Evolutionary conservation across 2,329 filamentous ascomycete genomes (phyloP), one percentile per base, ranked within the genome.

Genomic region (Trichoderma harzianum): DNA sequence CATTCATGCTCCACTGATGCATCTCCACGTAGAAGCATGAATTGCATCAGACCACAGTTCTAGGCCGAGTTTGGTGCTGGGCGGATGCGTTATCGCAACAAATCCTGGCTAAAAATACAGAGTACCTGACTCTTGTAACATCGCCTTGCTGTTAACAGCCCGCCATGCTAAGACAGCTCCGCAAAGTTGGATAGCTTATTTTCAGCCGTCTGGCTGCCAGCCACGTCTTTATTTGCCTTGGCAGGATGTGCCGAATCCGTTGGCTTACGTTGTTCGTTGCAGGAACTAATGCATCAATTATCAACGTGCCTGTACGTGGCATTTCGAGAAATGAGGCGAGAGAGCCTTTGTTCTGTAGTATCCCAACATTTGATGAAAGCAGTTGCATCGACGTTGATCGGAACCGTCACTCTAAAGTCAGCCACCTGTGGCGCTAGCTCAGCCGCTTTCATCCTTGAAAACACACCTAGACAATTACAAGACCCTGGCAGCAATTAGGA

Each of bases 331-430:
- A 69, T 67, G 71, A 16, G 28, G 14, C 28, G 39, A 58, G 72
- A 14, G 36, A 43, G 72, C 53, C 74, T 71, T 69, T 74, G 39
- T 43, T 43, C 39, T 74, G 76, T 30, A 26, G 55, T 18, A 21
- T 10, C n/a, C 47, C 47, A 36, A 39, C n/a, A 18, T 2, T 53
- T 14, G 47, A 53, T 24, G 47, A 53, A 53, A 24, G 21, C 47
- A 53, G 24, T 43, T 8, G 39, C 3, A 53, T 12, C 12, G 34
- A 67, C 3, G 16, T 60, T 67, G 21, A 36, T 58, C 28, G 39
- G 53, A 69, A 36, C 39, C 43, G 43, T n/a, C 67, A 53, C n/a
- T 24, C 18, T 21, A 36, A 12, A 14, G 10, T n/a, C 51, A 67
- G 64, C 64, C 64, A 67, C 64, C 32, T 21, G 64, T 67, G 64